Percentiles rank a stretch among this genome's conserved stretches.
Conservation (phyloP, 306 rosid genomes). For the Pterocarpus macrocarpus region DNA sequence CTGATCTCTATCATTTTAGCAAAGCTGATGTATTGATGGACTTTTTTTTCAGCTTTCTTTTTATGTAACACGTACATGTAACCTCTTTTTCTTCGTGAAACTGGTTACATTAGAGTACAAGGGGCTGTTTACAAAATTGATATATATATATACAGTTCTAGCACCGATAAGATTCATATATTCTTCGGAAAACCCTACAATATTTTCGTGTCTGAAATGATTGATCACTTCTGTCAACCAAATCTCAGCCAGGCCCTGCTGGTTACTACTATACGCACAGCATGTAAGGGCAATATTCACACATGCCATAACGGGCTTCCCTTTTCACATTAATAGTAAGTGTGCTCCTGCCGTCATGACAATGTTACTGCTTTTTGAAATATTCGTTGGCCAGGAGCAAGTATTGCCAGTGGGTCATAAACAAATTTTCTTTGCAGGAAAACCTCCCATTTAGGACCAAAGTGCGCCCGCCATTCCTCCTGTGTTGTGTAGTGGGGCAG, state of each 20-base stretch:
- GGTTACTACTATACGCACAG: constrained; percentile 41
- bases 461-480: constrained; percentile 88
- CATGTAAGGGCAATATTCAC: constrained; percentile 38
- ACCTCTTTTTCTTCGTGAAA: too few species aligned
- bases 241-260: constrained; percentile 43
- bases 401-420: constrained; percentile 92
- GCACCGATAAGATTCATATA: constrained; percentile 39
- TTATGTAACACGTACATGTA: too few species aligned
- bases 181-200: constrained; percentile 44
- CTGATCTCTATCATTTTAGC: too few species aligned
- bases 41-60: too few species aligned
- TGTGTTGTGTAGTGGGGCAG: constrained; percentile 82
- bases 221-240: constrained; percentile 38
- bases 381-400: constrained; percentile 94
- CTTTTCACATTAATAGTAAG: constrained; percentile 7
- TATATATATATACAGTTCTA: constrained; percentile 54
- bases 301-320: constrained; percentile 36
- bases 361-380: constrained; percentile 74
- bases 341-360: constrained; percentile 49
- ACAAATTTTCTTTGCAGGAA: constrained; percentile 74
- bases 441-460: constrained; percentile 82
- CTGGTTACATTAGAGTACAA: neutral
- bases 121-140: constrained; percentile 47
- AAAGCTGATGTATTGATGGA: too few species aligned
- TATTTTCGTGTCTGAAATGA: constrained; percentile 39